Evolutionary conservation across 352 stramenopile genomes (phyloP).

Genomic region (Globisporangium sylvaticum): DNA sequence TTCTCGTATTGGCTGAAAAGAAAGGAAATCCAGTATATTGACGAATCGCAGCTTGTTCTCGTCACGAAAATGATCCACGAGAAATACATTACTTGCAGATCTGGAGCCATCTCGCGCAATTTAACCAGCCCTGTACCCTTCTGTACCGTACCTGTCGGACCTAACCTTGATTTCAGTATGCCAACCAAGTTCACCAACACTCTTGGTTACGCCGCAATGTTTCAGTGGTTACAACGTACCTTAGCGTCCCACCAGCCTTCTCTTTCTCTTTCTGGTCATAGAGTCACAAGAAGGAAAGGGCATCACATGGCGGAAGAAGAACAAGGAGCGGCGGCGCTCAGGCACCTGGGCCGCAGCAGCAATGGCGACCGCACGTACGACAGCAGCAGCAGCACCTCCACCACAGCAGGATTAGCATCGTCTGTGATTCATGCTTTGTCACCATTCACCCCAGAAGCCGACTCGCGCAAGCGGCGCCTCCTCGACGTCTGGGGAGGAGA

Average conservation of each 20-base stretch:
- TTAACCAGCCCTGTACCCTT: neutral
- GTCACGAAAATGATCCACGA: neutral
- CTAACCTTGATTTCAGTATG: too few relatives aligned
- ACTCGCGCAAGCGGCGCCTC: neutral
- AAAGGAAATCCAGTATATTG: neutral
- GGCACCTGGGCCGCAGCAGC: neutral
- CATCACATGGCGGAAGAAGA: too few relatives aligned
- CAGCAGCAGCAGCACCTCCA: neutral
- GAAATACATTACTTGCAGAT: constrained; percentile 1
- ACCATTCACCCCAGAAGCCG: neutral
- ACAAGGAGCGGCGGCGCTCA: too few relatives aligned
- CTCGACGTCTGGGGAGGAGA: neutral
- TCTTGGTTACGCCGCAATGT: too few relatives aligned
- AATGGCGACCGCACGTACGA: too few relatives aligned
- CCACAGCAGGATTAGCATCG: neutral
- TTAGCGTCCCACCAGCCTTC: too few relatives aligned
- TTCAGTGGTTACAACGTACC: too few relatives aligned
- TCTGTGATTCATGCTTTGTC: neutral
- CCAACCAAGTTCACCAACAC: too few relatives aligned
- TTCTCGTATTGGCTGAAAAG: neutral
- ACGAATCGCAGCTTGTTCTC: neutral
- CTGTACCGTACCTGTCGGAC: too few relatives aligned
- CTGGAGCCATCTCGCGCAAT: neutral
- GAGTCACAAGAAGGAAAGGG: too few relatives aligned
- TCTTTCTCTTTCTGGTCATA: too few relatives aligned